These are phyloP conservation scores for Chlorella sp. DNA, from an alignment of 139 green algal genomes.

Conservation along the genomic window DNA sequence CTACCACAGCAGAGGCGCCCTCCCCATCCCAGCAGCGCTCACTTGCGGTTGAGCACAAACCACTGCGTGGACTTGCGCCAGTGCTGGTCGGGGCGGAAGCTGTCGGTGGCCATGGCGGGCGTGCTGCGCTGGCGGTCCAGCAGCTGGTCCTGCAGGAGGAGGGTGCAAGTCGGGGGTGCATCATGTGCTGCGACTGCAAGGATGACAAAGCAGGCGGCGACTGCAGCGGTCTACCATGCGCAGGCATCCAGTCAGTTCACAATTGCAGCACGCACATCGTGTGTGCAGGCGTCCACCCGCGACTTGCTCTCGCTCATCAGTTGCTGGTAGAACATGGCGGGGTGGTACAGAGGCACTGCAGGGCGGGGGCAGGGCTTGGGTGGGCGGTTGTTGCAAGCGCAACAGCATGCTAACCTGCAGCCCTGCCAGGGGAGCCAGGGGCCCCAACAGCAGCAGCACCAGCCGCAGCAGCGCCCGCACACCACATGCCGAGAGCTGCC, in stretches of 20 bases:
- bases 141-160: background rate
- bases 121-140: constrained; percentile 7
- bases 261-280: background rate
- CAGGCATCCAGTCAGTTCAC: background rate
- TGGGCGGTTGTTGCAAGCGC: too few relatives aligned
- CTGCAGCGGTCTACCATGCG: too few relatives aligned
- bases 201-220: too few relatives aligned
- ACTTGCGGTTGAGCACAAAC: constrained; percentile 40
- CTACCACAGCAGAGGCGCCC: too few relatives aligned
- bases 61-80: constrained; percentile 49
- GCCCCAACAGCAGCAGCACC: background rate
- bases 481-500: too few relatives aligned
- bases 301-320: constrained; percentile 28
- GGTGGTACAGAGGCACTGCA: constrained; percentile 52
- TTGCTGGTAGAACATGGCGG: constrained; percentile 49
- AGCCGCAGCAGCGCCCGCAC: too few relatives aligned
- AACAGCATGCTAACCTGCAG: too few relatives aligned
- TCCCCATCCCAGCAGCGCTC: background rate
- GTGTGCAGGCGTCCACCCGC: constrained; percentile 4
- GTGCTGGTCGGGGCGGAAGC: background rate
- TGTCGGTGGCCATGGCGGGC: background rate
- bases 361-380: too few relatives aligned
- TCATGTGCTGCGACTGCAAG: too few relatives aligned
- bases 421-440: too few relatives aligned
- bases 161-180: too few relatives aligned